These are phyloP conservation scores for Sugiyamaella chiloensis DNA, from an alignment of 805 yeast genomes.

Conservation along the genomic window DNA sequence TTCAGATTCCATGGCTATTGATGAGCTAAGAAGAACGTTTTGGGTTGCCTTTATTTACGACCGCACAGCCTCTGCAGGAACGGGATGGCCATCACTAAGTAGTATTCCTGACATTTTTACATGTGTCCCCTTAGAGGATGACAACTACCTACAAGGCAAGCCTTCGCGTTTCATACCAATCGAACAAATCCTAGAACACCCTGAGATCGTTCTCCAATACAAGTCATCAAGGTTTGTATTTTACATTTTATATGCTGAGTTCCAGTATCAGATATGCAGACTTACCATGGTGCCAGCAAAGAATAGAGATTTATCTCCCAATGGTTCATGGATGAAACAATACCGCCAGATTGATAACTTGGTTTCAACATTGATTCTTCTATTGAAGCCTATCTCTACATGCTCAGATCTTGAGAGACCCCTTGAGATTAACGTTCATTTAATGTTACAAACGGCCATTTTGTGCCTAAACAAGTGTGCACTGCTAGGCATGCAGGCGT, in stretches of 20 bases:
- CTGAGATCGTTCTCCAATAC: constrained; percentile 12
- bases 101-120: constrained; percentile 23
- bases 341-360: constrained; percentile 18
- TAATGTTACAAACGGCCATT: constrained; percentile 22
- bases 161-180: constrained; percentile 13
- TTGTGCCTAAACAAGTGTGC: constrained; percentile 17
- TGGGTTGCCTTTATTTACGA: constrained; percentile 29
- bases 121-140: constrained; percentile 29
- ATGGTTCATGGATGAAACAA: constrained; percentile 21
- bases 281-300: constrained; percentile 21
- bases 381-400: constrained; percentile 6
- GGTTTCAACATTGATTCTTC: constrained; percentile 10
- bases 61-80: constrained; percentile 26
- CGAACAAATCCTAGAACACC: constrained; percentile 12
- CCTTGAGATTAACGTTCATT: constrained; percentile 16
- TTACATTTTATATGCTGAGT: constrained; percentile 15
- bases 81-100: constrained; percentile 29
- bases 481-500: constrained; percentile 9
- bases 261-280: constrained; percentile 14
- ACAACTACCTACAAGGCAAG: constrained; percentile 17
- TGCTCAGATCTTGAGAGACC: constrained; percentile 7
- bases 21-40: constrained; percentile 32
- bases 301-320: constrained; percentile 9
- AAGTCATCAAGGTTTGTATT: constrained; percentile 7
- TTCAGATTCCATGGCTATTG: constrained; percentile 21